Conservation (phyloP, 768 basidiomycete genomes). For the Fomitopsis serialis region DNA sequence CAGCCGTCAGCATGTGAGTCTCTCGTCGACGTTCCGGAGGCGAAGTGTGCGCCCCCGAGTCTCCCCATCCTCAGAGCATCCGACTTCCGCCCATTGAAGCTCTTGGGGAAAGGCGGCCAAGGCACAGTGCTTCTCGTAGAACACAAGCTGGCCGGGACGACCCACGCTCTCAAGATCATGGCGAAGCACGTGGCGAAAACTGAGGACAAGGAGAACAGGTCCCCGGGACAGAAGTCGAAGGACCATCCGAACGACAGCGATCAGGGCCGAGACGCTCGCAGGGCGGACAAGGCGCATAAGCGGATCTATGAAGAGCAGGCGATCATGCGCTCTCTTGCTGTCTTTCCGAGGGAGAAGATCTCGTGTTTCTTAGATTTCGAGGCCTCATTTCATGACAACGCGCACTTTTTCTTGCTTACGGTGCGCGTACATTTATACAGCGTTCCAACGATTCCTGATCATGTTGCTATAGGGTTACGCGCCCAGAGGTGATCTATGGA, state of each 20-base stretch:
- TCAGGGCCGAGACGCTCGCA: slow-evolving; percentile 93
- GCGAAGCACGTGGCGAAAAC: slow-evolving; percentile 96
- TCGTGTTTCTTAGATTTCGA: slow-evolving; percentile 6
- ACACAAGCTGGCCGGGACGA: slow-evolving; percentile 11
- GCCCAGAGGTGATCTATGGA: slow-evolving; percentile 9
- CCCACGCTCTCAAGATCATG: slow-evolving; percentile 92
- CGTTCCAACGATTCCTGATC: neutral
- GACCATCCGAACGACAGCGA: slow-evolving; percentile 94
- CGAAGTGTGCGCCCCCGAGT: too few relatives aligned
- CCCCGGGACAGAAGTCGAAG: slow-evolving; percentile 98
- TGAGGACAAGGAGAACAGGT: slow-evolving; percentile 89
- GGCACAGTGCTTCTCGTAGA: slow-evolving; percentile 21
- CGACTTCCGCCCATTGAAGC: neutral
- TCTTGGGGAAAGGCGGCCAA: slow-evolving; percentile 17
- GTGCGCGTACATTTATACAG: neutral
- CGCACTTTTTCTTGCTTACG: slow-evolving; percentile 17
- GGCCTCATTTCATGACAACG: slow-evolving; percentile 16
- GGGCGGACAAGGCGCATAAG: slow-evolving; percentile 91
- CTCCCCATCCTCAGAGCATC: too few relatives aligned
- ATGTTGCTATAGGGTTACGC: slow-evolving; percentile 7
- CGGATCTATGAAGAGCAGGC: slow-evolving; percentile 14
- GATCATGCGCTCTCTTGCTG: slow-evolving; percentile 1
- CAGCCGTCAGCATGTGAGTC: too few relatives aligned
- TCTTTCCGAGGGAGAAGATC: neutral
- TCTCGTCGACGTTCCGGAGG: too few relatives aligned